Base-by-base conservation (phyloP, 148 eudicot species). In the Vaccinium darrowii region DNA sequence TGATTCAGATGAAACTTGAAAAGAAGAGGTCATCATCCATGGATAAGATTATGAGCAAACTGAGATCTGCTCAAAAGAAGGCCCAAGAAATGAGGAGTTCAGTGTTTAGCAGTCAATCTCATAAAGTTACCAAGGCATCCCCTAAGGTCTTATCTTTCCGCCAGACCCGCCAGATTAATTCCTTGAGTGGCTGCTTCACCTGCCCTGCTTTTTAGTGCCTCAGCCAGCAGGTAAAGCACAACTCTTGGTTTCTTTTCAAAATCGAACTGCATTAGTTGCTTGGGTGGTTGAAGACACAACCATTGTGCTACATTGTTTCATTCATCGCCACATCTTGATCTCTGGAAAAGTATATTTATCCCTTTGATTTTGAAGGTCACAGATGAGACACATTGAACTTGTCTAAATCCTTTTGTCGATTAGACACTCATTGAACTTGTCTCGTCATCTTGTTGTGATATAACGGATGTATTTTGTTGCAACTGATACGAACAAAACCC, bases 1-100 rank as follows among this genome's bases (percentile, higher is more conserved):
- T 86, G 79, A 47, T 88, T 85, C 90, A 97, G 99, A 91, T 97
- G 98, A 97, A 95, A 86, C 86, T 97, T 82, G 99, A 97, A 85
- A 97, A 97, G 91, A 97, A 94, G 89, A 92, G 99, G 87, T 95
- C 98, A 30, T 93, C 96, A 80, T 97, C 99, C 77, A 94, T 97
- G 91, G 96, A 97, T 82, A 97, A 92, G 89, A 97, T 97, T 57
- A 90, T 95, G 96, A 93, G 89, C 79, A 97, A 97, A 86, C 88
- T 97, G 88, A 92, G 89, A 91, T 92, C 95, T 36, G 95, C 98
- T 80, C 96, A 97, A 83, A 97, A 88, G 91, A 97, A 97, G 88
- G 98, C 99, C 56, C 98, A 94, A 85, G 91, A 93, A 83, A 95
- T 91, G 98, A 92, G 99, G 84, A 93, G 90, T 76, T 86, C 92